A percentile compares a stretch with the other conserved stretches of the same genome.
These are phyloP conservation scores for Coemansia sp. DNA, from an alignment of 192 early-diverging fungal genomes.

Conservation along the genomic window DNA sequence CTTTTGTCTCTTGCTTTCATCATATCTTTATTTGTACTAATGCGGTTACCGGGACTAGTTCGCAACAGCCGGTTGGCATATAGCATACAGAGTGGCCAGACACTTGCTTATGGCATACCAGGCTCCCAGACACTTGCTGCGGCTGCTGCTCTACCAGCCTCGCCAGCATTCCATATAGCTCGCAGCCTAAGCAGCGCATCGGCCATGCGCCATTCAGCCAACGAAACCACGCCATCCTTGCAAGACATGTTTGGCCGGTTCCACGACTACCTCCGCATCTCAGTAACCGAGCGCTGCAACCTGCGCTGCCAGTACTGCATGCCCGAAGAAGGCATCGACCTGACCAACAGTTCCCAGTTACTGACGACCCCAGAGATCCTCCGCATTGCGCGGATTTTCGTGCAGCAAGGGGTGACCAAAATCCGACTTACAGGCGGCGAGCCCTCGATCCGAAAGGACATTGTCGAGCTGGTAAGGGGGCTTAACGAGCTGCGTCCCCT, in stretches of 20 bases:
- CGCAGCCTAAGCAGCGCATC: too few species aligned
- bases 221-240: slow-evolving; percentile 35
- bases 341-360: slow-evolving; percentile 67
- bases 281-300: slow-evolving; percentile 93
- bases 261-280: slow-evolving; percentile 94
- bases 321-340: slow-evolving; percentile 81
- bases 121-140: too few species aligned
- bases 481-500: slow-evolving; percentile 67
- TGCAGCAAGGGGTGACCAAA: slow-evolving; percentile 84
- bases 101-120: too few species aligned
- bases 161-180: too few species aligned
- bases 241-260: slow-evolving; percentile 78
- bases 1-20: neutral
- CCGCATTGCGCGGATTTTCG: slow-evolving; percentile 77
- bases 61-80: neutral
- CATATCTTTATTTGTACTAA: slow-evolving; percentile 5
- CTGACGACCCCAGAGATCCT: slow-evolving; percentile 82
- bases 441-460: slow-evolving; percentile 89
- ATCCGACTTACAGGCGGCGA: slow-evolving; percentile 96
- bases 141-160: too few species aligned
- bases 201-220: neutral
- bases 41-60: neutral
- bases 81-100: too few species aligned
- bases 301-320: slow-evolving; percentile 97
- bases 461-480: slow-evolving; percentile 80